Base-by-base conservation (phyloP, 805 yeast genomes). In the Yamadazyma scolyti region DNA sequence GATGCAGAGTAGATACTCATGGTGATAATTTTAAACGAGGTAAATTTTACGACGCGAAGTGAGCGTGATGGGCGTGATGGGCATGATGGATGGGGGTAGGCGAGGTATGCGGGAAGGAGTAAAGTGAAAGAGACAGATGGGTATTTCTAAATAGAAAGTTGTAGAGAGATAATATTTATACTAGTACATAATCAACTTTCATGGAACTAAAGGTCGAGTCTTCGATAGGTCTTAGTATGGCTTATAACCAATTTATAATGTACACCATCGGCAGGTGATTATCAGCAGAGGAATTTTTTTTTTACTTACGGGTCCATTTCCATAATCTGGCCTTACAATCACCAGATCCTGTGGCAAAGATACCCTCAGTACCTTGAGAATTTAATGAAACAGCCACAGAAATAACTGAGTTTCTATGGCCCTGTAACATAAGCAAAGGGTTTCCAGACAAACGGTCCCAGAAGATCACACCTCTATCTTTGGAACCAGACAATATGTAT, bases 241-340 rank as follows among this genome's bases (percentile, higher is more conserved):
- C n/a, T n/a, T n/a, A n/a, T n/a, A n/a, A n/a, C n/a, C n/a, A n/a
- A n/a, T n/a, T n/a, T n/a, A n/a, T n/a, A n/a, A n/a, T n/a, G n/a
- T n/a, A n/a, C n/a, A n/a, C n/a, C n/a, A n/a, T n/a, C n/a, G n/a
- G n/a, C n/a, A n/a, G n/a, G n/a, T n/a, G n/a, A n/a, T n/a, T n/a
- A n/a, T n/a, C n/a, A n/a, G n/a, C n/a, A n/a, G n/a, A n/a, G n/a
- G n/a, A n/a, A n/a, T n/a, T n/a, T n/a, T n/a, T n/a, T n/a, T n/a
- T 22, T 44, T 41, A 53, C 43, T 60, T 61, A 50, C 68, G 71
- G 47, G 77, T 78, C 82, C 87, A 87, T 58, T 82, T 77, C 98
- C 98, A 90, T 52, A 90, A 84, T 61, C 96, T 78, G 23, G 97
- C 97, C 56, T 89, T 85, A 61, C 95, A 90, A 63, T 90, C 97